Evolutionary conservation across 2,329 filamentous ascomycete genomes (phyloP), one percentile per base, ranked within the genome.

Genomic region (Boeremia lycopersici): DNA sequence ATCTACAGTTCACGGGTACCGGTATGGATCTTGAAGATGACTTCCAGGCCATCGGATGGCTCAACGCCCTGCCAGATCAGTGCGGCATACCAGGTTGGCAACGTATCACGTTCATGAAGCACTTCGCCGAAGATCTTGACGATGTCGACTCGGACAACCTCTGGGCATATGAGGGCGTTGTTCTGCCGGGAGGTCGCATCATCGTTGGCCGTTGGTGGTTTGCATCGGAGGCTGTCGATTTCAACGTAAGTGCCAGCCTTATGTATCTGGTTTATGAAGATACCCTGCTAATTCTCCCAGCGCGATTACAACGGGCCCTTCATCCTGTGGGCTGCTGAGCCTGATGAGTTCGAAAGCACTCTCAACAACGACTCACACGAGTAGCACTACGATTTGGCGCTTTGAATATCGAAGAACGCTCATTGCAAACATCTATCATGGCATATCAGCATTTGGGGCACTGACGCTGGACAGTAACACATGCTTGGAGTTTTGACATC

Each of bases 21-120:
- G 78, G 78, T 1, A 57, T 65, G n/a, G 76, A 79, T 30, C 59
- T 69, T 6, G 68, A 72, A 0, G 67, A 73, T 7, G 45, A 67
- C 34, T 75, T 73, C 57, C 58, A 58, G n/a, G 65, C 65, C 3
- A 60, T 72, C 2, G 82, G 82, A 39, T 82, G 79, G 72, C 68
- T 85, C 17, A 82, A 83, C 59, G 69, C 77, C 0, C 67, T 85
- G 1, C 79, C 79, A 0, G 61, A 71, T 2, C 82, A 85, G 58
- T 56, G 53, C 12, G 67, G 58, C 0, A 79, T 85, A 11, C 76
- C 78, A 0, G 83, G 83, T 17, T 85, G 80, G 74, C 79, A 83
- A 69, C 77, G 82, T 29, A 71, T 85, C 50, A 81, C 77, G 0
- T 79, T 85, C 72, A 80, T 84, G 76, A 83, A 82, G 65, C 81